phyloP scores from a whole-genome alignment of 2,329 filamentous ascomycete species.

The Cladophialophora exuberans region DNA sequence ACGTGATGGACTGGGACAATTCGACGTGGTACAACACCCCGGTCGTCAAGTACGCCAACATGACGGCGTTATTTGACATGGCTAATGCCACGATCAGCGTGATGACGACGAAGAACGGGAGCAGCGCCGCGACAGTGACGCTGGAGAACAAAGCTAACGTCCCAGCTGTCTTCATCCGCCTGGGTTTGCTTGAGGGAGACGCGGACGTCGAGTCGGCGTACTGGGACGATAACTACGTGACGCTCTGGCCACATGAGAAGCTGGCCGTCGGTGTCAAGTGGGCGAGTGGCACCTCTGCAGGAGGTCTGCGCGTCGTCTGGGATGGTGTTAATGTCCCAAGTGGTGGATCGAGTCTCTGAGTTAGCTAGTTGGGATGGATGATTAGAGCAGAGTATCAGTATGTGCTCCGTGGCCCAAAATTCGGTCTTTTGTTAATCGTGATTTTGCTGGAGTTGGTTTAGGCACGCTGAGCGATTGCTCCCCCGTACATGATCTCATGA shows the following conservation, averaged over 20 bases:
- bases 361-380: neutral
- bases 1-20: slow-evolving; percentile 58
- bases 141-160: slow-evolving; percentile 57
- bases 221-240: slow-evolving; percentile 68
- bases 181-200: slow-evolving; percentile 53
- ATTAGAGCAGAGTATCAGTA: too few species aligned
- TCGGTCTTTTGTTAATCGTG: too few species aligned
- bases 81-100: slow-evolving; percentile 43
- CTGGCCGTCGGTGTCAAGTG: slow-evolving; percentile 43
- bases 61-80: slow-evolving; percentile 50
- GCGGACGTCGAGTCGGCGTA: slow-evolving; percentile 55
- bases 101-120: slow-evolving; percentile 19
- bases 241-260: slow-evolving; percentile 61
- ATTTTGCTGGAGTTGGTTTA: too few species aligned
- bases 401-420: too few species aligned
- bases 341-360: neutral
- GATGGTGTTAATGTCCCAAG: slow-evolving; percentile 5
- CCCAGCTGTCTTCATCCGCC: slow-evolving; percentile 62
- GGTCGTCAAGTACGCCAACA: slow-evolving; percentile 55
- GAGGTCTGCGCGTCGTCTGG: neutral
- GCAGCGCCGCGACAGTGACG: slow-evolving; percentile 40
- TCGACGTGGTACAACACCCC: slow-evolving; percentile 65
- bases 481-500: too few species aligned
- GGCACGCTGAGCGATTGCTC: too few species aligned
- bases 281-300: neutral